Evolutionary conservation across 257 asterid genomes (phyloP).

Genomic region (Penstemon newberryi): DNA sequence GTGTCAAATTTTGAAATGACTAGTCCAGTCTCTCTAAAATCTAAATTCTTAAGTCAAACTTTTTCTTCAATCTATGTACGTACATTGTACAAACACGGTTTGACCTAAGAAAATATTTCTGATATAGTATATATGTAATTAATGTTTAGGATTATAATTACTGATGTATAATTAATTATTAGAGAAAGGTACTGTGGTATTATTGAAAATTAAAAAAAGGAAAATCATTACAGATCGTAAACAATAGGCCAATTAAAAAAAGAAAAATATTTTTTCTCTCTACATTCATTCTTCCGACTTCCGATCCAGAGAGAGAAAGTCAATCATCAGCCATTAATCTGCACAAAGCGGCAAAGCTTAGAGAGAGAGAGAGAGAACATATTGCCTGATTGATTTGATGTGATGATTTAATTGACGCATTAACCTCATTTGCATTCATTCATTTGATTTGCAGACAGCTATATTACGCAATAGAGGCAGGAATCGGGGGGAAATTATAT

Average conservation of each 20-base stretch:
- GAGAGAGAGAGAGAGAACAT: constrained; percentile 16
- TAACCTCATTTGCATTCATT: constrained; percentile 28
- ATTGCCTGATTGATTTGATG: constrained; percentile 28
- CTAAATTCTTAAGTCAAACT: no score
- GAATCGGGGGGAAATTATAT: constrained; percentile 19
- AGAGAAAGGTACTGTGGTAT: no score
- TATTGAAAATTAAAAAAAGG: neutral
- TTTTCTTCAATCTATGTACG: no score
- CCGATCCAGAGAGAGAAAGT: constrained; percentile 44
- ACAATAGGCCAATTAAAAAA: neutral
- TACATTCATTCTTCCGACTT: constrained; percentile 35
- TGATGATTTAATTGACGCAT: constrained; percentile 32
- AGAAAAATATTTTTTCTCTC: constrained; percentile 40
- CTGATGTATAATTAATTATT: no score
- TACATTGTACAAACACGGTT: no score
- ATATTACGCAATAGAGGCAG: constrained; percentile 8
- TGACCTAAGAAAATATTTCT: no score
- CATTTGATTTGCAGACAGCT: constrained; percentile 28
- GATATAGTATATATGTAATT: no score
- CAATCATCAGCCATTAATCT: constrained; percentile 35
- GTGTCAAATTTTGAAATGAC: no score
- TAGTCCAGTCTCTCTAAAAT: no score
- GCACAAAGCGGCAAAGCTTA: constrained; percentile 24
- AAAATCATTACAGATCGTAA: neutral
- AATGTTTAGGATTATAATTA: no score